Base-by-base conservation (phyloP, 495 filamentous ascomycete genomes). In the Penicillium coprophilum region DNA sequence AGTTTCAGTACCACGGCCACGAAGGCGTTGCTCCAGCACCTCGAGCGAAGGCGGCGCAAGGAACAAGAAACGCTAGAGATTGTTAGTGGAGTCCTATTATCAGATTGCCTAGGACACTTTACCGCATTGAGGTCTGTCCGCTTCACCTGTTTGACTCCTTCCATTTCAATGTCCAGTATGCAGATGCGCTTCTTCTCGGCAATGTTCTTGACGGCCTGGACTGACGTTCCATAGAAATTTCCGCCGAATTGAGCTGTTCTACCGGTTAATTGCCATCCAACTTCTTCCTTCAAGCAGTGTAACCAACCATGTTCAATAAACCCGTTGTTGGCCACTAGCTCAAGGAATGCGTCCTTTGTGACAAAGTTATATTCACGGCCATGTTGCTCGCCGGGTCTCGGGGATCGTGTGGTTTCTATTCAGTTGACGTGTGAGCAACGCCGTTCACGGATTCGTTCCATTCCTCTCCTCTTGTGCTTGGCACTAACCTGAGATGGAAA, bases 111-210 rank as follows among this genome's bases (percentile, higher is more conserved):
- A 47, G 28, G 30, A 12, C 23, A 30, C n/a, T 13, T 46, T 47
- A 47, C 45, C 12, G 93, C 89, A 55, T 85, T 77, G 62, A 95
- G 80, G 67, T 84, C 77, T 47, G 87, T 85, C 13, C 81, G 81
- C 67, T 90, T 90, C 56, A 98, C 90, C 76, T 97, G 94, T 75
- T 97, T 97, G 45, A 97, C 92, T 28, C 93, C 94, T 85, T 96
- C 92, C 87, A 96, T 93, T 80, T 97, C 94, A 68, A 97, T 98
- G 71, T 98, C 78, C 36, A 80, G 63, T 4, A 80, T 72, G 48
- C 73, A 77, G 28, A 80, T 76, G 31, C 70, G 64, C 34, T 68
- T 63, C 55, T 86, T 81, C 57, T 82, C 81, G 6, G 82, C 80
- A 58, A 94, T 84, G 55, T 90, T 81, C 71, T 85, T 82, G 56